Evolutionary conservation across 2,329 filamentous ascomycete species (phyloP).

Genomic region (Helicocarpus griseus): DNA sequence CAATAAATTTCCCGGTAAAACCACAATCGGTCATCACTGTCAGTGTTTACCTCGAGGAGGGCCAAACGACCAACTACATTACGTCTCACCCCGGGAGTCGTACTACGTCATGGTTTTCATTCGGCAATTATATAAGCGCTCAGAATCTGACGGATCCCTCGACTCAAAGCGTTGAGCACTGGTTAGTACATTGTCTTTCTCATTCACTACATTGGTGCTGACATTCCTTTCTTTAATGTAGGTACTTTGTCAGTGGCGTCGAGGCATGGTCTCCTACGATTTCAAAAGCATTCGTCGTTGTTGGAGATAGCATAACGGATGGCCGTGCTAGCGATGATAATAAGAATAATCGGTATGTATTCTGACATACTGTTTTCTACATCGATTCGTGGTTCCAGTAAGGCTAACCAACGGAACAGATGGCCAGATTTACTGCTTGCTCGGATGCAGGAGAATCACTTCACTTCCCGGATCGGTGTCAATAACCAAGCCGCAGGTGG

Average conservation of each 20-base stretch:
- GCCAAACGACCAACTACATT: constrained; percentile 48
- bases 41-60: constrained; percentile 47
- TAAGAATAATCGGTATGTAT: constrained; percentile 42
- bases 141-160: constrained; percentile 34
- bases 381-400: too few species aligned
- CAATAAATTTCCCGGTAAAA: constrained; percentile 45
- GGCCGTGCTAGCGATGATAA: constrained; percentile 52
- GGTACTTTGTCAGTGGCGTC: constrained; percentile 52
- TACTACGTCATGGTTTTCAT: constrained; percentile 51
- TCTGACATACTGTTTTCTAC: background rate
- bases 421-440: constrained; percentile 51
- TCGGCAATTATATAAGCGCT: constrained; percentile 47
- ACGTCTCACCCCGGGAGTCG: constrained; percentile 57
- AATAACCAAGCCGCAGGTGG: constrained; percentile 60
- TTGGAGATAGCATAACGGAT: constrained; percentile 59
- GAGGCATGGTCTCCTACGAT: constrained; percentile 44
- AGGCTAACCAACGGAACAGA: constrained; percentile 16
- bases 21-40: constrained; percentile 47
- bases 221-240: constrained; percentile 15
- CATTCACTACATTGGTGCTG: too few species aligned
- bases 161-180: constrained; percentile 33
- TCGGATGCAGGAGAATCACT: constrained; percentile 39
- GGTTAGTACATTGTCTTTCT: constrained; percentile 24
- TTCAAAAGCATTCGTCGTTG: constrained; percentile 41
- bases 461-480: constrained; percentile 44